Evolutionary conservation across 805 yeast genomes (phyloP).

Genomic region (Sungouiozyma ichnusensis): DNA sequence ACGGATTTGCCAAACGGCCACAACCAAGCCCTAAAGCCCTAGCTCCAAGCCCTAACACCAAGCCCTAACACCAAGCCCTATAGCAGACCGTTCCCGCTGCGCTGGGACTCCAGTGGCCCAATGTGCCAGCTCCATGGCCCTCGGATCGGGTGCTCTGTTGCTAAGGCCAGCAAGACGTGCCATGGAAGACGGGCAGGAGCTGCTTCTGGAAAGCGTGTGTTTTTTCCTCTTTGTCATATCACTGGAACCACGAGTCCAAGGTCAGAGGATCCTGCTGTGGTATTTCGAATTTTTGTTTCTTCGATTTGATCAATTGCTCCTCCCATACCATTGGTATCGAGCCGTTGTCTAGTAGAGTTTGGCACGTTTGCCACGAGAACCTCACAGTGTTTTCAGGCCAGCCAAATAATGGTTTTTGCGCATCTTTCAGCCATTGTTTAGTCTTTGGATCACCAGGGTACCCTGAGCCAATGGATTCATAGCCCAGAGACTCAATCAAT

Average conservation of each 20-base stretch:
- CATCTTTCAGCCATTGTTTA: conserved; percentile 53
- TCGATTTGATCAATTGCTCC: conserved; percentile 30
- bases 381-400: conserved; percentile 70
- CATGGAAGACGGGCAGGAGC: no score
- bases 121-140: no score
- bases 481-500: conserved; percentile 20
- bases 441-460: conserved; percentile 93
- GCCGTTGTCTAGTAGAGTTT: conserved; percentile 51
- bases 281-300: conserved; percentile 17
- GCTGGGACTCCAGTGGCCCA: no score
- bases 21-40: no score
- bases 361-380: conserved; percentile 91
- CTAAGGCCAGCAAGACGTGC: no score
- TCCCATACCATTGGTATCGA: conserved; percentile 53
- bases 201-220: neutral
- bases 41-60: neutral
- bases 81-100: no score
- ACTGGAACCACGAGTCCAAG: conserved; percentile 15
- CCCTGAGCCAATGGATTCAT: conserved; percentile 67
- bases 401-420: conserved; percentile 68
- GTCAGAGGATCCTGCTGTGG: conserved; percentile 11
- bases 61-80: neutral
- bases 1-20: no score
- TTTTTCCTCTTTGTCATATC: no score
- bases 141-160: no score